Conservation (phyloP, 441 rosid species). For the Capsella rubella region DNA sequence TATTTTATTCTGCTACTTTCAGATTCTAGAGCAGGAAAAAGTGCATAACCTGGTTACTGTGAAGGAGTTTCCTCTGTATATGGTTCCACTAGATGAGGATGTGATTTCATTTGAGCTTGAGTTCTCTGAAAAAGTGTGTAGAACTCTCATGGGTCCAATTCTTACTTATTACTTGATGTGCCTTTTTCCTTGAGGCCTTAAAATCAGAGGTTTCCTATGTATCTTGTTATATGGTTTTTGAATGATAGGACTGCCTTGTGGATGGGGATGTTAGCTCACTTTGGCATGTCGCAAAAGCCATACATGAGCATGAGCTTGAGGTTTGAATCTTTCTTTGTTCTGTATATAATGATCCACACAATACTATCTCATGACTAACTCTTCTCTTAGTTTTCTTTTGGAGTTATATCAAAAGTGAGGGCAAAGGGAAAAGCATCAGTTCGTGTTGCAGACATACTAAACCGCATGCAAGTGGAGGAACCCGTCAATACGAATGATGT, state of each 20-base stretch:
- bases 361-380: slow-evolving; percentile 27
- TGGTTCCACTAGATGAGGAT: slow-evolving; percentile 93
- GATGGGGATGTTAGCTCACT: slow-evolving; percentile 94
- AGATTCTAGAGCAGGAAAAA: slow-evolving; percentile 91
- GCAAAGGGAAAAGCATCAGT: slow-evolving; percentile 96
- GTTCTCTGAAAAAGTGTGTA: slow-evolving; percentile 67
- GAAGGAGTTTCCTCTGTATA: slow-evolving; percentile 83
- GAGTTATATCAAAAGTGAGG: slow-evolving; percentile 89
- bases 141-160: slow-evolving; percentile 19
- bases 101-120: slow-evolving; percentile 90
- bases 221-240: slow-evolving; percentile 17
- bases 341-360: slow-evolving; percentile 13
- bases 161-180: slow-evolving; percentile 16
- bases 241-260: slow-evolving; percentile 73
- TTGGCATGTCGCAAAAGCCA: slow-evolving; percentile 97
- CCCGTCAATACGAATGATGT: slow-evolving; percentile 85
- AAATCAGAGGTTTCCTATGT: slow-evolving; percentile 9
- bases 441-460: slow-evolving; percentile 86
- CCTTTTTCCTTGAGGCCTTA: slow-evolving; percentile 30
- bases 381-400: slow-evolving; percentile 75
- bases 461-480: slow-evolving; percentile 88
- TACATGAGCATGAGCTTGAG: slow-evolving; percentile 99
- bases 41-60: slow-evolving; percentile 82
- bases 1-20: slow-evolving; percentile 33
- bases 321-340: slow-evolving; percentile 47